Base-by-base conservation (phyloP, 345 rosid genomes). In the Melastoma malabathricum region DNA sequence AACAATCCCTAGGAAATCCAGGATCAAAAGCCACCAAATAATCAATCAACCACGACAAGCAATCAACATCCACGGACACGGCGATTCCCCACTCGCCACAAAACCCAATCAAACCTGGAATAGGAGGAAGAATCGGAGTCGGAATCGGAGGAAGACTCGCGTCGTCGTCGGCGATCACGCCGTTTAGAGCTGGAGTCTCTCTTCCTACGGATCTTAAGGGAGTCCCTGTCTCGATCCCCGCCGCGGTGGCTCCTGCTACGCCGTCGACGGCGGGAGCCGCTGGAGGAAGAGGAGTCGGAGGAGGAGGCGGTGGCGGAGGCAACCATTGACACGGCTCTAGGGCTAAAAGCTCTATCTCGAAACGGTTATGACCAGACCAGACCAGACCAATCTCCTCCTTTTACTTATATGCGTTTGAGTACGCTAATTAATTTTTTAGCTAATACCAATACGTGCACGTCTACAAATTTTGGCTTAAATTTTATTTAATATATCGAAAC, bases 191-290 rank as follows among this genome's bases (percentile, higher is more conserved):
- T 51, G 25, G 94, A 71, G 20, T 71, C 75, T 47, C 71, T 70
- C 76, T 68, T 82, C 75, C 81, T 84, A 13, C 83, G 83, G 54
- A 79, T 69, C 77, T 87, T 87, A 18, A 81, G 88, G 47, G 88
- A 66, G 3, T 79, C 86, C 57, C 58, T 69, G 45, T 15, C 56
- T n/a, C 53, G 47, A 50, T 56, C 44, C 39, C 53, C 55, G 20
- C 66, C 55, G 29, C 51, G 77, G 49, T 74, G 81, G 15, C 75
- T 74, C 39, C 59, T 61, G 13, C 67, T 70, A 44, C 66, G 65
- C 7, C 73, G 90, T 46, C 50, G 72, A 44, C 76, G 81, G 48
- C 76, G 88, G n/a, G 74, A 76, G 51, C 59, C 68, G 50, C 55
- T 66, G 18, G 83, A 65, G 38, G 77, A 62, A 3, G 90, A 73